phyloP scores from a whole-genome alignment of 148 eudicot species.

The Silene uniflora region DNA sequence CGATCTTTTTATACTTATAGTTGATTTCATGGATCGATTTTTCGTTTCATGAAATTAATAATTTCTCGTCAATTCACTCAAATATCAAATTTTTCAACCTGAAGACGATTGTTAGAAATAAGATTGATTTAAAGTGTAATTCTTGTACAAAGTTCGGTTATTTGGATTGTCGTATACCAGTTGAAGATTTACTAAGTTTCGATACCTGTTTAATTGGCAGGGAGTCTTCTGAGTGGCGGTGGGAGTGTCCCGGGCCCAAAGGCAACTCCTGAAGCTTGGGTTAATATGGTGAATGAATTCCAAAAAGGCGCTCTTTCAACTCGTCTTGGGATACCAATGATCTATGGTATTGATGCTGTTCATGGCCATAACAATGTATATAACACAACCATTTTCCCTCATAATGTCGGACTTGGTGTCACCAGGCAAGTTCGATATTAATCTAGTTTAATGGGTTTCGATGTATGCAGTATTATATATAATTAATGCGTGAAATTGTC shows the following conservation, averaged over 20 bases:
- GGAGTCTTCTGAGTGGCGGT: slow-evolving; percentile 58
- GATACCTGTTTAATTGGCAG: slow-evolving; percentile 24
- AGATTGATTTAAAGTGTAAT: too few species aligned
- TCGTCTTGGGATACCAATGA: slow-evolving; percentile 60
- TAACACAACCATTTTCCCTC: slow-evolving; percentile 64
- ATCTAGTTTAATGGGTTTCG: too few species aligned
- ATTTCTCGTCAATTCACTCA: too few species aligned
- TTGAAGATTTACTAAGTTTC: too few species aligned
- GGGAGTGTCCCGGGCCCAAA: slow-evolving; percentile 58
- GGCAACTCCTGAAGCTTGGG: slow-evolving; percentile 57
- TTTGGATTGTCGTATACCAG: too few species aligned
- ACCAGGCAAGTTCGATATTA: slow-evolving; percentile 53
- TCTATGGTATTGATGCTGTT: slow-evolving; percentile 66
- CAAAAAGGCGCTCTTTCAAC: slow-evolving; percentile 59
- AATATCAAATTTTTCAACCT: too few species aligned
- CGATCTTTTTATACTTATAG: too few species aligned
- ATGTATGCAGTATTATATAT: too few species aligned
- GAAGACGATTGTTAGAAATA: too few species aligned
- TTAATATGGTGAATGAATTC: slow-evolving; percentile 54
- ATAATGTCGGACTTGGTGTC: slow-evolving; percentile 69
- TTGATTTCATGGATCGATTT: too few species aligned
- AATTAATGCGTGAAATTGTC: slow-evolving; percentile 1
- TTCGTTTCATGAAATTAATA: too few species aligned
- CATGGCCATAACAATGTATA: slow-evolving; percentile 69
- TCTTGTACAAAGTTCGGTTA: too few species aligned